phyloP scores from a whole-genome alignment of 2,329 filamentous ascomycete species.

The Fusarium circinatum region DNA sequence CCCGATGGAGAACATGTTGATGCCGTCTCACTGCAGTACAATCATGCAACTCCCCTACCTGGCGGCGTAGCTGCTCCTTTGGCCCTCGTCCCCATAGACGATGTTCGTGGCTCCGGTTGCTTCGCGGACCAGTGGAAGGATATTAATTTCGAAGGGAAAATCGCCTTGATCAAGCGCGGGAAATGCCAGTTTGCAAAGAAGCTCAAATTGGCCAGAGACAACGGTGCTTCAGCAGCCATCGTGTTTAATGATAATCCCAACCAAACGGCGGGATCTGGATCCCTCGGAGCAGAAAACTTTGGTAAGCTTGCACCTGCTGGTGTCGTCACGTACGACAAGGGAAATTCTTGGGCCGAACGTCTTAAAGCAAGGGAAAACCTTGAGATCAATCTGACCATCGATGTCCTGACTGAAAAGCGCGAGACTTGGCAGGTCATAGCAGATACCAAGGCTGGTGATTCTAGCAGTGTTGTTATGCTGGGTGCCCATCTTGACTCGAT shows the following conservation, averaged over 20 bases:
- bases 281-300: slow-evolving; percentile 57
- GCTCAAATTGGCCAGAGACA: slow-evolving; percentile 49
- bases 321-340: slow-evolving; percentile 48
- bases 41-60: slow-evolving; percentile 50
- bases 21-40: slow-evolving; percentile 52
- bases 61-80: slow-evolving; percentile 48
- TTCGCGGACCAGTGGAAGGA: slow-evolving; percentile 53
- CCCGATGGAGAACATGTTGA: slow-evolving; percentile 6
- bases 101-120: slow-evolving; percentile 48
- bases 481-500: slow-evolving; percentile 55
- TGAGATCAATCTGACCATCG: slow-evolving; percentile 47
- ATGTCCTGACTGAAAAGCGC: slow-evolving; percentile 51
- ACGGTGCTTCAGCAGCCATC: slow-evolving; percentile 57
- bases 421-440: slow-evolving; percentile 54
- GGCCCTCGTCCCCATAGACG: slow-evolving; percentile 48
- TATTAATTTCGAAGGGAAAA: slow-evolving; percentile 53
- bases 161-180: slow-evolving; percentile 57
- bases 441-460: slow-evolving; percentile 54
- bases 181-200: slow-evolving; percentile 53
- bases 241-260: slow-evolving; percentile 70
- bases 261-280: slow-evolving; percentile 55
- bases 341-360: slow-evolving; percentile 47
- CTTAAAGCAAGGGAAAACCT: slow-evolving; percentile 47
- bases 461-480: slow-evolving; percentile 52
- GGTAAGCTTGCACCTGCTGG: slow-evolving; percentile 49